Percentiles rank a stretch among this genome's conserved stretches.
Evolutionary conservation across 805 yeast species (phyloP).

Genomic region (Saturnispora galanensis): DNA sequence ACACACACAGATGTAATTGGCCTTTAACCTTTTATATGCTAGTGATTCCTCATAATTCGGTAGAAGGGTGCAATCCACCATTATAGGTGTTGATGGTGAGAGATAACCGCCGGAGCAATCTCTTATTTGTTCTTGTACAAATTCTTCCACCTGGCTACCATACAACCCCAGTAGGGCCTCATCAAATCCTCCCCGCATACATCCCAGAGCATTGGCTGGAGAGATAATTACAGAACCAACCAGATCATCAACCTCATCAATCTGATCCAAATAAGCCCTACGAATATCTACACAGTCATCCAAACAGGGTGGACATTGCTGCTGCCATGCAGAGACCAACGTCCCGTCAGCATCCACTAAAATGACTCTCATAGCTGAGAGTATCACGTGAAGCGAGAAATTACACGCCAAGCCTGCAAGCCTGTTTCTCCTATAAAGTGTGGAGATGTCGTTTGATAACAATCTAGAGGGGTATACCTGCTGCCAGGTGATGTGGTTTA

Average conservation of each 20-base stretch:
- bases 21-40: slow-evolving; percentile 24
- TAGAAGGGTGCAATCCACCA: slow-evolving; percentile 22
- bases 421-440: no score
- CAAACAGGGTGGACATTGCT: neutral
- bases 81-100: slow-evolving; percentile 23
- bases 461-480: slow-evolving; percentile 31
- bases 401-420: no score
- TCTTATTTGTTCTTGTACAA: slow-evolving; percentile 6
- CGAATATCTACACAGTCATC: no score
- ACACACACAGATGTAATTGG: slow-evolving; percentile 27
- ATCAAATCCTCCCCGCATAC: slow-evolving; percentile 45
- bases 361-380: neutral
- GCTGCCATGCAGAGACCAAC: slow-evolving; percentile 1
- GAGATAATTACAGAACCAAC: slow-evolving; percentile 30
- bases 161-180: slow-evolving; percentile 25
- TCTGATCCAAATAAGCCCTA: no score
- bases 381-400: neutral
- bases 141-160: slow-evolving; percentile 16
- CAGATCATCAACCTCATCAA: no score
- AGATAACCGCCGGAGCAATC: slow-evolving; percentile 24
- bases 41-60: slow-evolving; percentile 15
- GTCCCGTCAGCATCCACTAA: neutral
- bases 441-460: slow-evolving; percentile 18
- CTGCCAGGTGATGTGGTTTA: slow-evolving; percentile 33
- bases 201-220: slow-evolving; percentile 44